Evolutionary conservation across 2,329 filamentous ascomycete genomes (phyloP).

Genomic region (Fusarium sp.): DNA sequence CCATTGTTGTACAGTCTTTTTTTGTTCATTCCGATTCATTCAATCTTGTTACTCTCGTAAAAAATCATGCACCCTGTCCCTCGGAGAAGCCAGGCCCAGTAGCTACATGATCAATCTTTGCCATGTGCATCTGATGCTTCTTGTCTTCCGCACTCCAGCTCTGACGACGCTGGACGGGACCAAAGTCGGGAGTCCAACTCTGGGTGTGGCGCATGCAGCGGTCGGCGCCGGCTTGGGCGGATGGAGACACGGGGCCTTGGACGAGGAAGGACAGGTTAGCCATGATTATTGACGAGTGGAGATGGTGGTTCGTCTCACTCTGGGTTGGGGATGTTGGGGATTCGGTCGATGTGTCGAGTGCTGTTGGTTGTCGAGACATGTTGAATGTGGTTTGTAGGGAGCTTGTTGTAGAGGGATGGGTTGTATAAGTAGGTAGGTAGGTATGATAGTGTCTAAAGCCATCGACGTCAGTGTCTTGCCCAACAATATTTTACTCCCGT

Average conservation of each 20-base stretch:
- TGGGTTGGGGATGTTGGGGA: constrained; percentile 20
- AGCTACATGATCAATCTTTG: constrained; percentile 51
- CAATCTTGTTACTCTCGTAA: neutral
- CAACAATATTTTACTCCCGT: neutral
- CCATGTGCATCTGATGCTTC: constrained; percentile 65
- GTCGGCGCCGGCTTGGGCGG: constrained; percentile 44
- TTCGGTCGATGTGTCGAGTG: constrained; percentile 21
- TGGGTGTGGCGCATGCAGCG: constrained; percentile 51
- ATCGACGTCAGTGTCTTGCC: constrained; percentile 10
- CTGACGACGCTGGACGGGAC: constrained; percentile 54
- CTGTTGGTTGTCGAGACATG: constrained; percentile 35
- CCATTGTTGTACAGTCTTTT: constrained; percentile 7
- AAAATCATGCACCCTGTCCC: constrained; percentile 29
- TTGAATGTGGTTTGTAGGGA: neutral
- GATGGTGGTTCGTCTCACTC: constrained; percentile 3
- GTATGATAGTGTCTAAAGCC: neutral
- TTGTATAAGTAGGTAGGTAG: constrained; percentile 14
- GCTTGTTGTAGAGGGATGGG: neutral
- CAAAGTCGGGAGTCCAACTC: constrained; percentile 60
- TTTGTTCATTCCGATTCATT: neutral
- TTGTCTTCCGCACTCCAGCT: constrained; percentile 67
- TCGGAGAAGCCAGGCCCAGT: constrained; percentile 59
- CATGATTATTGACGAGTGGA: neutral
- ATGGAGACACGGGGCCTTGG: constrained; percentile 28
- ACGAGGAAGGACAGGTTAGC: constrained; percentile 12